A percentile compares a stretch with the other conserved stretches of the same genome.
Evolutionary conservation across 768 basidiomycete genomes (phyloP).

Genomic region (Trametes coccinea): DNA sequence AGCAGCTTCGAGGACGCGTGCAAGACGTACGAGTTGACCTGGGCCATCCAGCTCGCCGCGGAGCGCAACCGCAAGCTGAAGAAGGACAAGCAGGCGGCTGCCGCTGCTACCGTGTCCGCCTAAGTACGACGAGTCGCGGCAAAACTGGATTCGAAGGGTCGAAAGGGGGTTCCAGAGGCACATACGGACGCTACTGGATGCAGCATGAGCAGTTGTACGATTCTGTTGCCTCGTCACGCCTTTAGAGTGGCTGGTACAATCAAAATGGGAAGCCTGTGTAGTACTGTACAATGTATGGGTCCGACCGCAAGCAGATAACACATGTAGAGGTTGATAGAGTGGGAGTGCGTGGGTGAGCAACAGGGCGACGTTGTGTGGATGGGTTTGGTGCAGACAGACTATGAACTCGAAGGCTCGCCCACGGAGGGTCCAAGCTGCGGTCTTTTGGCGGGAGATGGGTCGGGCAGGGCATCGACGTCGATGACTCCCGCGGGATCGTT

Average conservation of each 20-base stretch:
- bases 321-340: no score
- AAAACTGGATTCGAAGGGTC: background rate
- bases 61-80: conserved; percentile 57
- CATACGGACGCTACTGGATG: background rate
- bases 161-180: background rate
- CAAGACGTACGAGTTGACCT: conserved; percentile 87
- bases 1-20: conserved; percentile 87
- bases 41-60: conserved; percentile 85
- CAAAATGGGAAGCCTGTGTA: background rate
- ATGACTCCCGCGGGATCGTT: background rate
- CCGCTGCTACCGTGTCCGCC: background rate
- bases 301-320: no score
- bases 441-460: conserved; percentile 12
- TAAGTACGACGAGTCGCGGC: background rate
- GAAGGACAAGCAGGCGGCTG: conserved; percentile 8
- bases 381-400: no score
- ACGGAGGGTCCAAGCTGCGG: background rate
- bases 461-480: conserved; percentile 1
- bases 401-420: background rate
- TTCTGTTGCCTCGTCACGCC: background rate
- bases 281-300: background rate
- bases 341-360: no score
- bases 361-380: no score
- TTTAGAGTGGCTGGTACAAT: background rate
- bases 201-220: background rate